Evolutionary conservation across 2,329 filamentous ascomycete species (phyloP).

Genomic region (Fusarium subglutinans): DNA sequence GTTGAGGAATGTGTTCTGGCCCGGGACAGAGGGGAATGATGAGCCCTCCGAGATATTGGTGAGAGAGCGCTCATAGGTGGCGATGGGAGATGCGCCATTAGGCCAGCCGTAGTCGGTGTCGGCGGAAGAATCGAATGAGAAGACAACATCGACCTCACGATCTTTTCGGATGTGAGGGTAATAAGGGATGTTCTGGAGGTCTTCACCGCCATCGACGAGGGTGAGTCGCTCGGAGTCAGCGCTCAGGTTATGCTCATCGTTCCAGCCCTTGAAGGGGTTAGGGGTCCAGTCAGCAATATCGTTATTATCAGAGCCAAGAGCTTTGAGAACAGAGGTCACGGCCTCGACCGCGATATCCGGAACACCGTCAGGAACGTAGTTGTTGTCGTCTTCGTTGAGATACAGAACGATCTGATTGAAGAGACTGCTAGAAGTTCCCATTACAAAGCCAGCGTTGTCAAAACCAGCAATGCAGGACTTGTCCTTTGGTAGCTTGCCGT

Average conservation of each 20-base stretch:
- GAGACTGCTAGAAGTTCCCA: conserved; percentile 83
- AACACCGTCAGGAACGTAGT: conserved; percentile 61
- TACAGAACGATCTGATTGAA: conserved; percentile 80
- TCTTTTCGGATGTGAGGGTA: conserved; percentile 66
- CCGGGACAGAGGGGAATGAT: conserved; percentile 67
- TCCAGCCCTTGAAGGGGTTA: conserved; percentile 68
- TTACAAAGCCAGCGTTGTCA: conserved; percentile 81
- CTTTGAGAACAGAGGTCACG: conserved; percentile 59
- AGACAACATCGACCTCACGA: conserved; percentile 68
- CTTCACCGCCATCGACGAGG: conserved; percentile 83
- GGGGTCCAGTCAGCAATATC: conserved; percentile 78
- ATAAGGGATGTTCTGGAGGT: conserved; percentile 81
- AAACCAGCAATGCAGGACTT: conserved; percentile 68
- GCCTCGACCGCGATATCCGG: conserved; percentile 54
- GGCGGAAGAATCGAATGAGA: conserved; percentile 71
- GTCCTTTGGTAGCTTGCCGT: conserved; percentile 57
- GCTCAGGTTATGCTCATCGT: conserved; percentile 54
- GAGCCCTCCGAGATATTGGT: conserved; percentile 60
- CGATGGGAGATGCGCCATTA: conserved; percentile 66
- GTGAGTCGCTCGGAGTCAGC: conserved; percentile 65
- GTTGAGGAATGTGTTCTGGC: conserved; percentile 64
- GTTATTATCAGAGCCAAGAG: conserved; percentile 68
- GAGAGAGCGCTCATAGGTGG: conserved; percentile 65
- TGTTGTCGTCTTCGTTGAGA: conserved; percentile 61
- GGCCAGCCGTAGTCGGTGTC: conserved; percentile 68